phyloP scores from a whole-genome alignment of 176 grass and related monocot species.

The Leersia perrieri region DNA sequence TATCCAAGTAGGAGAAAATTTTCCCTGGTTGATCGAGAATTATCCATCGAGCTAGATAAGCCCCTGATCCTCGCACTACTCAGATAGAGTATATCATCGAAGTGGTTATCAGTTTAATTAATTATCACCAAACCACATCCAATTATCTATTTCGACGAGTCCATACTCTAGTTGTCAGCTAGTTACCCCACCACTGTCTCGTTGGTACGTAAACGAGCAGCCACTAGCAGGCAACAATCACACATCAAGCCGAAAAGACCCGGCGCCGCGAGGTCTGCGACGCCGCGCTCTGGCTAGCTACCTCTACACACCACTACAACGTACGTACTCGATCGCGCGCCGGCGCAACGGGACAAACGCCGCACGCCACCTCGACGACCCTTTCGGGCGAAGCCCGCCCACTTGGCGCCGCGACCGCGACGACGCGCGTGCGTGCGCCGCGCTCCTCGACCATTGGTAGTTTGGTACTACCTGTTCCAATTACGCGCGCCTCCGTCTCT shows the following conservation, averaged over 20 bases:
- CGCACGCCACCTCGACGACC: conserved; percentile 38
- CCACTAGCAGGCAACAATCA: not conserved
- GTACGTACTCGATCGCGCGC: not conserved
- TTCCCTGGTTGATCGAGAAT: not conserved
- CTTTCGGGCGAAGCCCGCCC: conserved; percentile 33
- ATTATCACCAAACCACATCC: conserved; percentile 3
- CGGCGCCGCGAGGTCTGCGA: not conserved
- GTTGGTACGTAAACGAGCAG: not conserved
- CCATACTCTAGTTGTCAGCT: no score
- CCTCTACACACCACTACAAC: not conserved
- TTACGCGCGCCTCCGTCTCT: conserved; percentile 13
- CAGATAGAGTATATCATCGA: not conserved
- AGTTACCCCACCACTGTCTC: conserved; percentile 2
- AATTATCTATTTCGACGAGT: not conserved
- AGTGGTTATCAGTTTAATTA: not conserved
- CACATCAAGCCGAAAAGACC: conserved; percentile 1
- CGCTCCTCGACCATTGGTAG: conserved; percentile 5
- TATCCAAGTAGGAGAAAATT: not conserved
- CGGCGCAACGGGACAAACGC: conserved; percentile 35
- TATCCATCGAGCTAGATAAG: conserved; percentile 36
- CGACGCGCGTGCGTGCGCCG: not conserved
- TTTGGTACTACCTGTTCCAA: conserved; percentile 34
- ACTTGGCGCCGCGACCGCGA: conserved; percentile 36
- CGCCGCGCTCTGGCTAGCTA: not conserved
- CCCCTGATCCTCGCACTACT: not conserved